A percentile compares a stretch with the other conserved stretches of the same genome.
Conservation (phyloP, 139 green algal species). For the Gonium pectorale region DNA sequence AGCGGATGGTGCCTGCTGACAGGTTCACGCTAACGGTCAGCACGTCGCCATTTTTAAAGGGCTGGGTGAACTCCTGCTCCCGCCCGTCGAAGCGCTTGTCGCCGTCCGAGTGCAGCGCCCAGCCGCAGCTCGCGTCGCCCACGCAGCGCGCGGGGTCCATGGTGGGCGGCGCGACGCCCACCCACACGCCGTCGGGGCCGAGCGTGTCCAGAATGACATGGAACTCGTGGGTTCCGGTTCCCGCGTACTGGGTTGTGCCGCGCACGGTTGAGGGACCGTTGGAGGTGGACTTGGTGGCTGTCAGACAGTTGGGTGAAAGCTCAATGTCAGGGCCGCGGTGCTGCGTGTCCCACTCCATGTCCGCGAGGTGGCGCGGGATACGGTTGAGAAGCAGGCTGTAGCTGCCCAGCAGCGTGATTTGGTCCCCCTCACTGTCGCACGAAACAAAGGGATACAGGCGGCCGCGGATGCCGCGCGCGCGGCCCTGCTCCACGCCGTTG, state of each 20-base stretch:
- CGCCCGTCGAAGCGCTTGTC: conserved; percentile 66
- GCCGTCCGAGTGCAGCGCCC: conserved; percentile 72
- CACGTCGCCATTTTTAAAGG: conserved; percentile 74
- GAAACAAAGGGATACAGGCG: conserved; percentile 75
- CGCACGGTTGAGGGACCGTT: conserved; percentile 60
- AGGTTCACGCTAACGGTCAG: conserved; percentile 69
- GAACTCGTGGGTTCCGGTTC: conserved; percentile 66
- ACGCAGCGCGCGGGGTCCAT: conserved; percentile 61
- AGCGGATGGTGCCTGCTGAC: conserved; percentile 54
- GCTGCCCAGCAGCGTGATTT: conserved; percentile 67
- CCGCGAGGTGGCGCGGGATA: conserved; percentile 62
- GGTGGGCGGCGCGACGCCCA: conserved; percentile 61
- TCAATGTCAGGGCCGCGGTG: conserved; percentile 63
- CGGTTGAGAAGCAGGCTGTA: conserved; percentile 71
- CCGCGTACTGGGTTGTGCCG: conserved; percentile 70
- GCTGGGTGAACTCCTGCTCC: conserved; percentile 69
- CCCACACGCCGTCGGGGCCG: conserved; percentile 74
- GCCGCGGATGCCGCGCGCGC: conserved; percentile 69
- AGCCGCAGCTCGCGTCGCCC: conserved; percentile 64
- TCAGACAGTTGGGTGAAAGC: conserved; percentile 75
- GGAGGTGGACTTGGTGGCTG: conserved; percentile 65
- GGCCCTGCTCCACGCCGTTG: conserved; percentile 65
- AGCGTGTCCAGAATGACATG: conserved; percentile 75
- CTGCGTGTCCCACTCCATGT: conserved; percentile 75
- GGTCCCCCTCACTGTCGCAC: conserved; percentile 70